Evolutionary conservation across 192 early-diverging fungal species (phyloP), one percentile per base, ranked within the genome.

Genomic region (Chytriomyces sp.): DNA sequence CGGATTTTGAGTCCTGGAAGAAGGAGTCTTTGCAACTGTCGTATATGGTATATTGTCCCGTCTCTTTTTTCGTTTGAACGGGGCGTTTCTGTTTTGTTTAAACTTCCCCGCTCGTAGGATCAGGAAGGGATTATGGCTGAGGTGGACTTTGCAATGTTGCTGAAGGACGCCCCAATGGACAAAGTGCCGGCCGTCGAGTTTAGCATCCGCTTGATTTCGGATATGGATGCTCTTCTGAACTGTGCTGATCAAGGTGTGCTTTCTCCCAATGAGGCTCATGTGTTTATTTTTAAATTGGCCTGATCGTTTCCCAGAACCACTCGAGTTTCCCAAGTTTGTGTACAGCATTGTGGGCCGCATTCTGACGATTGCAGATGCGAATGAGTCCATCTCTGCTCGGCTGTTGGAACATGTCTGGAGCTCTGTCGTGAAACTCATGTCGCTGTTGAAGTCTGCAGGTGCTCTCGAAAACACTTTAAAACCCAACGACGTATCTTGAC

Each of bases 91-190:
- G 53, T 57, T 13, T 20, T 57, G 53, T n/a, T 20, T 1, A 20
- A 0, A 20, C 35, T 35, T 35, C 4, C 1, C 4, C 35, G 2
- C 4, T 1, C 35, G 5, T 23, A 75, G 73, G 73, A 75, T 24
- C 26, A 47, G 60, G 45, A 53, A 47, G 73, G 73, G 18, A 8
- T 75, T 6, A 45, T 64, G 16, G 73, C 62, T 23, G 28, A 50
- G 23, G 63, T 75, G 23, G 73, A 75, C 49, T 75, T 45, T 66
- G 62, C 20, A 24, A 20, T 46, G 8, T 43, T 7, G 23, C 43
- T 61, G 24, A 73, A 62, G 26, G 35, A 35, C 35, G 35, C 35
- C 35, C 35, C 35, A 35, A 35, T 35, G 35, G 35, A 35, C 35
- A 35, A 35, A 35, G 35, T 35, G 35, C 35, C 35, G 4, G 35